A percentile compares a stretch with the other conserved stretches of the same genome.
These are phyloP conservation scores for Collariella sp. DNA, from an alignment of 495 filamentous ascomycete species.

Conservation along the genomic window DNA sequence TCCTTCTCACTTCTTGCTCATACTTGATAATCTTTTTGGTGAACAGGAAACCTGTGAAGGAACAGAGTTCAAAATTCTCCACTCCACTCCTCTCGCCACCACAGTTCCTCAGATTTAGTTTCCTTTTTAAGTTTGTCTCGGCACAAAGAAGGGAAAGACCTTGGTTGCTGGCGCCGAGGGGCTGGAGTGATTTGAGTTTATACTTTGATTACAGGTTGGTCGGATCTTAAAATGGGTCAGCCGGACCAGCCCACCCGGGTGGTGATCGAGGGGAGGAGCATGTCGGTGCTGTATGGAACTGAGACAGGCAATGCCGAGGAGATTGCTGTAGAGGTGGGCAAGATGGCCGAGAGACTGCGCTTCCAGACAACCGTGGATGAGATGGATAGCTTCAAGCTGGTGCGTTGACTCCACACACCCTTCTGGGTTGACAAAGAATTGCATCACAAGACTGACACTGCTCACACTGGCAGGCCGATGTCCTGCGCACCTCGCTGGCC, in stretches of 20 bases:
- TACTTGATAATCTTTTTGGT: too few relatives aligned
- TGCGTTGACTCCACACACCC: slow-evolving; percentile 36
- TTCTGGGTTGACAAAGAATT: too few relatives aligned
- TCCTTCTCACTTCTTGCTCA: too few relatives aligned
- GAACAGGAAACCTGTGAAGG: too few relatives aligned
- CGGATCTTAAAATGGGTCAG: slow-evolving; percentile 9
- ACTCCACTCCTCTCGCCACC: too few relatives aligned
- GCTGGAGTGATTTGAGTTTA: too few relatives aligned
- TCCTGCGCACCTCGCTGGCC: slow-evolving; percentile 50
- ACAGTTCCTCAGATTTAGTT: too few relatives aligned
- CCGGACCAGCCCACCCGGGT: background rate
- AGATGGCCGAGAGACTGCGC: slow-evolving; percentile 60
- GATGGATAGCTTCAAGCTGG: slow-evolving; percentile 67
- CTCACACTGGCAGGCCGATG: slow-evolving; percentile 26
- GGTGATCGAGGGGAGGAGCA: slow-evolving; percentile 41
- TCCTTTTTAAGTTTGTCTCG: too few relatives aligned
- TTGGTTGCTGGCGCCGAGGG: too few relatives aligned
- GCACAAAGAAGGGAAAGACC: too few relatives aligned
- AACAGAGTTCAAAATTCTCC: too few relatives aligned
- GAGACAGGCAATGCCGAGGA: slow-evolving; percentile 93
- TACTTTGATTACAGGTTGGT: too few relatives aligned
- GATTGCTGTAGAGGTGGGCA: slow-evolving; percentile 72
- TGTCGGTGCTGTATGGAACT: slow-evolving; percentile 81
- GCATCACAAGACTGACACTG: background rate
- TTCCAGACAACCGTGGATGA: slow-evolving; percentile 66